Percentiles rank a stretch among this genome's conserved stretches.
Evolutionary conservation across 441 rosid genomes (phyloP).

Genomic region (Geranium incanum): DNA sequence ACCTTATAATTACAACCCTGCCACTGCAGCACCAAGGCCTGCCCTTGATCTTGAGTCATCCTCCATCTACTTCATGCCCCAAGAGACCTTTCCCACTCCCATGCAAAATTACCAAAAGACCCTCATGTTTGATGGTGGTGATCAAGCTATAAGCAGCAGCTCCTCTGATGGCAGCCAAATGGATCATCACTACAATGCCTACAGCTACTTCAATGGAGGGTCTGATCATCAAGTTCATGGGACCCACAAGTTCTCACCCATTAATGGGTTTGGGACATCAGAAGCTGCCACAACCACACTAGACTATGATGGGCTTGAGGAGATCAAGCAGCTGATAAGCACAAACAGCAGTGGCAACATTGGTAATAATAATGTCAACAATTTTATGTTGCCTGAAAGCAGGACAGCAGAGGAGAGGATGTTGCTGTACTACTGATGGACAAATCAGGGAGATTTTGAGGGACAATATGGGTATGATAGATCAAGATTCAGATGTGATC

Average conservation of each 20-base stretch:
- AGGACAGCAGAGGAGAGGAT: constrained; percentile 30
- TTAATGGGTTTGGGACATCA: no score
- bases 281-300: constrained; percentile 19
- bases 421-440: constrained; percentile 34
- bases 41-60: neutral
- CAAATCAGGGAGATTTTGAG: constrained; percentile 14
- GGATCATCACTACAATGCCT: neutral
- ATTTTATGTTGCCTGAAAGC: constrained; percentile 32
- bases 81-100: constrained; percentile 13
- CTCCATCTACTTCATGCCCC: neutral
- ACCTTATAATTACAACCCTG: constrained; percentile 26
- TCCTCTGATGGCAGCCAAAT: constrained; percentile 45
- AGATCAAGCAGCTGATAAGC: constrained; percentile 65
- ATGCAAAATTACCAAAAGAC: constrained; percentile 21
- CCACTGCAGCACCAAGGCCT: constrained; percentile 15
- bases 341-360: constrained; percentile 11
- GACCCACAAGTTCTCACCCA: no score
- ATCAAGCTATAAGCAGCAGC: constrained; percentile 37
- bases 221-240: no score
- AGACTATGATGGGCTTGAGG: constrained; percentile 69
- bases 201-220: neutral
- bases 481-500: no score
- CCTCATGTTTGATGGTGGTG: no score
- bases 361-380: constrained; percentile 22
- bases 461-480: no score